Conservation (phyloP, 371 early-diverging fungal genomes). For the Actinomortierella wolfii region DNA sequence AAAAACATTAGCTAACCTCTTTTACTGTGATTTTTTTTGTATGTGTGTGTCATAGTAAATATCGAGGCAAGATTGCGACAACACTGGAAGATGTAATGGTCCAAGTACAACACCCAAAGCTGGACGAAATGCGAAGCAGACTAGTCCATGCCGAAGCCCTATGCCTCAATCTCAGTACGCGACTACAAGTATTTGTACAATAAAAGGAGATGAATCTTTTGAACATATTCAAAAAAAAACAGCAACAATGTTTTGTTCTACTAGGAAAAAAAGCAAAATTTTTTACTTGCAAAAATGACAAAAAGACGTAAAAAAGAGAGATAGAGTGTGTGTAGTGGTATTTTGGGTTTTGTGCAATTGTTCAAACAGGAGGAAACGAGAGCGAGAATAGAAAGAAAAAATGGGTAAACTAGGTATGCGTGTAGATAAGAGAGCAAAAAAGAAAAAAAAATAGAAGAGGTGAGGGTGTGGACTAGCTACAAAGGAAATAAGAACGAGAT, state of each 20-base stretch:
- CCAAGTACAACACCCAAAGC: constrained; percentile 31
- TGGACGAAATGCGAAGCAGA: constrained; percentile 24
- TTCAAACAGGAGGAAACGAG: too few species aligned
- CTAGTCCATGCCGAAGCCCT: constrained; percentile 23
- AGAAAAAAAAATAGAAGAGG: not conserved
- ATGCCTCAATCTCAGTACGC: constrained; percentile 3
- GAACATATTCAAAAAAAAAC: too few species aligned
- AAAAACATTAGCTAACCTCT: too few species aligned
- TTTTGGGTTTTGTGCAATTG: too few species aligned
- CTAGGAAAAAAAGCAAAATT: too few species aligned
- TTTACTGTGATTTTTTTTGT: not conserved
- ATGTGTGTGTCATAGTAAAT: constrained; percentile 21
- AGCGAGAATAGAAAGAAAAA: not conserved
- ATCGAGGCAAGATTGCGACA: constrained; percentile 41
- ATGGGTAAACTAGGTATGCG: not conserved
- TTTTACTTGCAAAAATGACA: too few species aligned
- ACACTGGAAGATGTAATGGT: constrained; percentile 42
- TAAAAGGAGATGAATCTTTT: too few species aligned
- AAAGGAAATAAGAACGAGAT: not conserved
- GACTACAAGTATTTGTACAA: too few species aligned
- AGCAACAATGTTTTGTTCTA: too few species aligned
- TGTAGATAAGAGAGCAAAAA: not conserved
- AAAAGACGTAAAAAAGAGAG: too few species aligned
- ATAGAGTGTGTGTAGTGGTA: too few species aligned
- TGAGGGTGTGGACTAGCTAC: not conserved